A percentile compares a stretch with the other conserved stretches of the same genome.
Conservation (phyloP, 192 early-diverging fungal species). For the Powellomyces hirtus region DNA sequence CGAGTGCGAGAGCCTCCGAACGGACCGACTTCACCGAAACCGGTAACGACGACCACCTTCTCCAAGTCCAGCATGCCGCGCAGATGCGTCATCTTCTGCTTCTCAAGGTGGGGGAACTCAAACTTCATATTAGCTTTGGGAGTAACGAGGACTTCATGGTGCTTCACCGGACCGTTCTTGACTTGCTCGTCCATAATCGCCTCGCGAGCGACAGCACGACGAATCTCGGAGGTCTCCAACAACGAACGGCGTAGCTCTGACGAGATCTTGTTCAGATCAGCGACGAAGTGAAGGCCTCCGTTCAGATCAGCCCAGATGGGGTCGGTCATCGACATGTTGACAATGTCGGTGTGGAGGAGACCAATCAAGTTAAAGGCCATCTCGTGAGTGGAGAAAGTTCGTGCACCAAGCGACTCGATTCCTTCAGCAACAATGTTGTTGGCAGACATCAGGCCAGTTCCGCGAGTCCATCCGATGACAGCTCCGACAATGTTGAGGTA, state of each 20-base stretch:
- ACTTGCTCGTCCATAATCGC: constrained; percentile 76
- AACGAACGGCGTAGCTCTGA: constrained; percentile 73
- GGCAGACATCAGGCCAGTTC: constrained; percentile 89
- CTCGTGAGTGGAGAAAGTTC: constrained; percentile 88
- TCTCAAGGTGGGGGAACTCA: constrained; percentile 69
- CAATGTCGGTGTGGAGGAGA: constrained; percentile 78
- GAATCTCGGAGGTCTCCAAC: constrained; percentile 81
- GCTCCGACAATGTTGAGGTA: constrained; percentile 88
- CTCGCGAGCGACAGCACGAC: constrained; percentile 78
- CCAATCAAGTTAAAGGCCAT: constrained; percentile 93
- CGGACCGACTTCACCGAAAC: constrained; percentile 92
- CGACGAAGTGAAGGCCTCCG: constrained; percentile 86
- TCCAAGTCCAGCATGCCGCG: constrained; percentile 83
- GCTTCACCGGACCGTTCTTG: constrained; percentile 63
- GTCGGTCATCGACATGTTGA: constrained; percentile 67
- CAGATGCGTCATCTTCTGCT: constrained; percentile 65
- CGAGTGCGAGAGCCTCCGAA: constrained; percentile 88
- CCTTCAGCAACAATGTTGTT: constrained; percentile 90
- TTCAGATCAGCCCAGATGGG: constrained; percentile 88
- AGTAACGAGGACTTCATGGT: constrained; percentile 58
- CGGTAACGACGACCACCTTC: constrained; percentile 87
- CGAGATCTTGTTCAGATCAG: constrained; percentile 77
- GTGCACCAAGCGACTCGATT: constrained; percentile 81
- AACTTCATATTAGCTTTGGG: constrained; percentile 87
- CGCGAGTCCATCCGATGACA: constrained; percentile 96